Conservation (phyloP, 192 early-diverging fungal species). For the Obelidium mucronatum region DNA sequence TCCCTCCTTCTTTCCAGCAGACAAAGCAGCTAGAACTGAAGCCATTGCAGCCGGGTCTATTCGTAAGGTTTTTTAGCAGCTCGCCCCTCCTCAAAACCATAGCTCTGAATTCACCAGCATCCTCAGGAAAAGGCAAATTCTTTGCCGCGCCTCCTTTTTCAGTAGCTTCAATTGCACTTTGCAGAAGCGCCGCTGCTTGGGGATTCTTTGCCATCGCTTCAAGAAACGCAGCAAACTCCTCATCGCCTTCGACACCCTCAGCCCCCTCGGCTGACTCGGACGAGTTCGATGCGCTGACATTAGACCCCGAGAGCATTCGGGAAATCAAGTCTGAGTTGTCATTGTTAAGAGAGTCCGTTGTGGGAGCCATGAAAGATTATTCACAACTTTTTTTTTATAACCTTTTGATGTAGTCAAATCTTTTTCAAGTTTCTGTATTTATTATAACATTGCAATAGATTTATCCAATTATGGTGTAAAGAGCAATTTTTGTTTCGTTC, state of each 20-base stretch:
- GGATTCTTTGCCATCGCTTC: constrained; percentile 49
- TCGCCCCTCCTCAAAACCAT: too few relatives aligned
- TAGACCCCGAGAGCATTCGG: not conserved
- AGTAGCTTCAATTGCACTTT: constrained; percentile 39
- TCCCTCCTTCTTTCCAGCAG: too few relatives aligned
- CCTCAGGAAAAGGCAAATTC: constrained; percentile 27
- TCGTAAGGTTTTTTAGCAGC: not conserved
- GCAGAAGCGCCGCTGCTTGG: constrained; percentile 42
- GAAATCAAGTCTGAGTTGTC: constrained; percentile 1
- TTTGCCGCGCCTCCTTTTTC: constrained; percentile 18
- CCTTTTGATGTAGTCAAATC: too few relatives aligned
- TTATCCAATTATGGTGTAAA: too few relatives aligned
- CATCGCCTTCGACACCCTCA: not conserved
- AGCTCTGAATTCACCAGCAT: not conserved
- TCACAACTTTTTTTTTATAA: too few relatives aligned
- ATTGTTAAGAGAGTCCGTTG: too few relatives aligned
- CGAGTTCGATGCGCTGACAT: not conserved
- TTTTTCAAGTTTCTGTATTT: too few relatives aligned
- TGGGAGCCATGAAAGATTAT: too few relatives aligned
- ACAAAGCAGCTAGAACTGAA: not conserved
- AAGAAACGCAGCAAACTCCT: constrained; percentile 2
- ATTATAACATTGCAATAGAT: too few relatives aligned
- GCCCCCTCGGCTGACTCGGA: not conserved
- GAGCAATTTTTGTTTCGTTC: too few relatives aligned
- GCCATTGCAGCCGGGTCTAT: constrained; percentile 19